Evolutionary conservation across 2,329 filamentous ascomycete species (phyloP).

Genomic region (Aquanectria penicillioides): DNA sequence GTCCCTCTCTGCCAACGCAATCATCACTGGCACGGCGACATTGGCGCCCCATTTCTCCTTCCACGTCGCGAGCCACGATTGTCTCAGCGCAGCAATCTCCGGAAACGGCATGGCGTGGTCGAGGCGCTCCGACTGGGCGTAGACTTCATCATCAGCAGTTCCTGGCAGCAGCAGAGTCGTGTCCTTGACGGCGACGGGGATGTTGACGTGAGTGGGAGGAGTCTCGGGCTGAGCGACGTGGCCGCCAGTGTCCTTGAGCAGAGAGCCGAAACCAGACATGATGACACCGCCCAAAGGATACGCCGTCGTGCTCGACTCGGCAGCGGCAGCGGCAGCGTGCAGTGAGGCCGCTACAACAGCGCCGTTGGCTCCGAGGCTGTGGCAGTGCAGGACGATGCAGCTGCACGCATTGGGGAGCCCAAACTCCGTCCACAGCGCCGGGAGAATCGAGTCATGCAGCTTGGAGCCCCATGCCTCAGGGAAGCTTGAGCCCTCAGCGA

Average conservation of each 20-base stretch:
- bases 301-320: neutral
- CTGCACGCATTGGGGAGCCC: slow-evolving; percentile 27
- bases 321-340: slow-evolving; percentile 12
- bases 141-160: slow-evolving; percentile 28
- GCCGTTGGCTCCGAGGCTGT: slow-evolving; percentile 32
- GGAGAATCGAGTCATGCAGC: slow-evolving; percentile 30
- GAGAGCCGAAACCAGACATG: slow-evolving; percentile 30
- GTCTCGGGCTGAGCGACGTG: slow-evolving; percentile 16
- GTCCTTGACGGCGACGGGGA: slow-evolving; percentile 31
- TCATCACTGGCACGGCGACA: slow-evolving; percentile 29
- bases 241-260: slow-evolving; percentile 23
- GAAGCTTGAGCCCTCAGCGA: slow-evolving; percentile 31
- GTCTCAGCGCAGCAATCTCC: slow-evolving; percentile 24
- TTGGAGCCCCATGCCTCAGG: slow-evolving; percentile 28
- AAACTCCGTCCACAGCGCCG: slow-evolving; percentile 28
- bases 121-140: slow-evolving; percentile 24
- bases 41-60: slow-evolving; percentile 30
- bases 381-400: slow-evolving; percentile 29
- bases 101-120: slow-evolving; percentile 30
- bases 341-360: slow-evolving; percentile 29
- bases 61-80: slow-evolving; percentile 29
- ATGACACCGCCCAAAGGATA: slow-evolving; percentile 32
- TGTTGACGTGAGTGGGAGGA: slow-evolving; percentile 24
- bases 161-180: slow-evolving; percentile 28
- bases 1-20: slow-evolving; percentile 24